Conservation (phyloP, 805 yeast genomes). For the Wickerhamiella lipophila region DNA sequence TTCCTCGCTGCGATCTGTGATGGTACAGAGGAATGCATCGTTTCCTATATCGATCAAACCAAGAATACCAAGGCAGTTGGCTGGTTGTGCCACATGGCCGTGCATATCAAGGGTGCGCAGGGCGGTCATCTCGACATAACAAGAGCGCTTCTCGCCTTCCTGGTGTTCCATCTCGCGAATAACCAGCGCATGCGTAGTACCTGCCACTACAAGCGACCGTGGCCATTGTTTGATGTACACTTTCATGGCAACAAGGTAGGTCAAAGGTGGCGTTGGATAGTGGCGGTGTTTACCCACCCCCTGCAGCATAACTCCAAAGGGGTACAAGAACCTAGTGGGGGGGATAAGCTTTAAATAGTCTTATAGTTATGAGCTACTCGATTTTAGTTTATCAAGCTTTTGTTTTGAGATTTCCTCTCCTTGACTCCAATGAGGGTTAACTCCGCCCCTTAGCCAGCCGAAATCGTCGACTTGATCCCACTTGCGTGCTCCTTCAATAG, state of each 20-base stretch:
- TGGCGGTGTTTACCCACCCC: not conserved
- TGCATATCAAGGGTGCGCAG: slow-evolving; percentile 30
- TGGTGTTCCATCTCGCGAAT: slow-evolving; percentile 27
- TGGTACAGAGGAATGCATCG: slow-evolving; percentile 62
- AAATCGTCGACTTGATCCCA: slow-evolving; percentile 4
- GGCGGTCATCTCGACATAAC: slow-evolving; percentile 37
- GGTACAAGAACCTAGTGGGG: too few species aligned
- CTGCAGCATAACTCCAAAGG: not conserved
- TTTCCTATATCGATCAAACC: slow-evolving; percentile 64
- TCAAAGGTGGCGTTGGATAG: not conserved
- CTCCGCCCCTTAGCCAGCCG: not conserved
- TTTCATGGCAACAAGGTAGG: slow-evolving; percentile 34
- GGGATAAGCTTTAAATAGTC: too few species aligned
- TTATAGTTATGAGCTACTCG: not conserved
- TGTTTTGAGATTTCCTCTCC: not conserved
- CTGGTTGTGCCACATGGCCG: slow-evolving; percentile 30
- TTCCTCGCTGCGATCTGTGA: slow-evolving; percentile 62
- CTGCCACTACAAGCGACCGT: slow-evolving; percentile 54
- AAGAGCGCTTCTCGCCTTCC: slow-evolving; percentile 15
- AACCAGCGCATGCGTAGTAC: slow-evolving; percentile 46
- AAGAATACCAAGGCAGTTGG: slow-evolving; percentile 42
- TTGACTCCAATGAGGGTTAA: slow-evolving; percentile 1
- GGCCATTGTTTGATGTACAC: slow-evolving; percentile 52
- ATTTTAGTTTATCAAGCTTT: not conserved
- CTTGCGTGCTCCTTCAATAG: not conserved